Base-by-base conservation (phyloP, 352 stramenopile genomes). In the Phytophthora podocarpi region DNA sequence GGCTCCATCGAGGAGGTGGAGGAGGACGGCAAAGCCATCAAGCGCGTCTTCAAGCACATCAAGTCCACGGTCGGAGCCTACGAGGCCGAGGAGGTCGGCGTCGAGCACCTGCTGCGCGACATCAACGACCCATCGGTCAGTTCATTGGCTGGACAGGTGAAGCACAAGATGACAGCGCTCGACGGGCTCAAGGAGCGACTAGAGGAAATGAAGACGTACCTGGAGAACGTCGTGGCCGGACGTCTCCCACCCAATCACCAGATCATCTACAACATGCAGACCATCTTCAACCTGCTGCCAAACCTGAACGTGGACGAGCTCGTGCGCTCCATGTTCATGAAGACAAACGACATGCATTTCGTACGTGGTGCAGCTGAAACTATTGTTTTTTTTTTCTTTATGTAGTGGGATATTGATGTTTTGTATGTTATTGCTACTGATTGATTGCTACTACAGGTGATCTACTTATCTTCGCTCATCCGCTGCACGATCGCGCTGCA, bases 301-400 rank as follows among this genome's bases (percentile, higher is more conserved):
- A 99, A 99, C 78, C 76, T 99, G 23, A 99, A 99, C 79, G 89
- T 98, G 24, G 92, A 98, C 58, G 92, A 97, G 70, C 89, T 99
- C 52, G 95, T 99, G 56, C 87, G 93, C 53, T 93, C 89, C 46
- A 97, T 99, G 89, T 93, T 99, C 64, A 93, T 99, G 64, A 99
- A 99, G 87, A 99, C 97, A 24, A 99, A 99, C 84, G 98, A 99
- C 83, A 99, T 99, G 93, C 94, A 99, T 79, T 97, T 99, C 56
- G 92, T 97, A 90, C 67, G 73, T 94, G 4, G 6, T n/a, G n/a
- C n/a, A 21, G 1, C 5, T 12, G 8, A 2, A 16, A 23, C n/a
- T 9, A 27, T 0, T 37, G 20, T 15, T 35, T 49, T 48, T 28
- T 13, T 12, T 39, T 9, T 13, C 10, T 43, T 27, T 4, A 23